Evolutionary conservation across 2,329 filamentous ascomycete species (phyloP).

Genomic region (Aspergillus ruber): DNA sequence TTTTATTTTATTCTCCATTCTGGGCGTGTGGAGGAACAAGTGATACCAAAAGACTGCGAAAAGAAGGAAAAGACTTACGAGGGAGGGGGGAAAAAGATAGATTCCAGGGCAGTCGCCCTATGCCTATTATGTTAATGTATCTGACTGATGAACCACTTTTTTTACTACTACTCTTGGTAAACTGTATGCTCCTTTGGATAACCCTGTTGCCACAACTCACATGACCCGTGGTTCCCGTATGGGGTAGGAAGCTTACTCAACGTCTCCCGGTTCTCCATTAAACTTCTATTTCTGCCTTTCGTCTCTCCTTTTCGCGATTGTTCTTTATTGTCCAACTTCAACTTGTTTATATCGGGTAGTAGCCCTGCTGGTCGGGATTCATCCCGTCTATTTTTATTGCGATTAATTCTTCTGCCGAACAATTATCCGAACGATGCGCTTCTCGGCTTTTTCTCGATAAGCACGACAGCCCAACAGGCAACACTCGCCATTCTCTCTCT

Average conservation of each 20-base stretch:
- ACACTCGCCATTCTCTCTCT: background rate
- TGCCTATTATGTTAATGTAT: no score
- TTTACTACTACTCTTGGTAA: no score
- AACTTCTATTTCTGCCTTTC: background rate
- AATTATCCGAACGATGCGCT: background rate
- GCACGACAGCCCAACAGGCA: background rate
- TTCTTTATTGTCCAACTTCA: no score
- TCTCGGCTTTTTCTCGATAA: background rate
- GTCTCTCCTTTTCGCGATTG: no score
- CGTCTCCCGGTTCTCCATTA: background rate
- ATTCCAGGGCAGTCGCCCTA: no score
- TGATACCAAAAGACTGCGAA: background rate
- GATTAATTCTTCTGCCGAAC: no score
- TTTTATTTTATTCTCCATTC: background rate
- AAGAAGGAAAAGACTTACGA: background rate
- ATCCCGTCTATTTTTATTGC: no score
- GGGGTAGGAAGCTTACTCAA: background rate
- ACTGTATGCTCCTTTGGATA: background rate
- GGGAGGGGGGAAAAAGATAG: background rate
- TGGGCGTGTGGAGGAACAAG: background rate
- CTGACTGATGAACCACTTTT: no score
- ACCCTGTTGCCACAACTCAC: background rate
- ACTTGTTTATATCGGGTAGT: constrained; percentile 6
- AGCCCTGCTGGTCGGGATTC: constrained; percentile 1
- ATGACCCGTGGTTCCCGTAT: background rate